phyloP scores from a whole-genome alignment of 2,329 filamentous ascomycete genomes.

The Ciborinia camelliae region DNA sequence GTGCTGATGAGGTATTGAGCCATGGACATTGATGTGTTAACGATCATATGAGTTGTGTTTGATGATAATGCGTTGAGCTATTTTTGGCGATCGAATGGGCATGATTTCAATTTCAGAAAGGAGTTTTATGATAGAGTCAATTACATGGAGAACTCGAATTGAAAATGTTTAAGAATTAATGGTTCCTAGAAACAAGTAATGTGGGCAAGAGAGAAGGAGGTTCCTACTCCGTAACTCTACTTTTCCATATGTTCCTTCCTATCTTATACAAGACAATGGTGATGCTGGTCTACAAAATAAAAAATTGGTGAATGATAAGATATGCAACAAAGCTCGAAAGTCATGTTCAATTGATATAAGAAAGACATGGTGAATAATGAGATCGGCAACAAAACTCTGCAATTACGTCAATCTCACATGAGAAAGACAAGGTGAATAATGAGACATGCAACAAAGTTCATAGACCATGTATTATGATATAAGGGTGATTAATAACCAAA shows the following conservation, averaged over 20 bases:
- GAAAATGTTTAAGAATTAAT: not conserved
- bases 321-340: not conserved
- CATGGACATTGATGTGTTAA: not conserved
- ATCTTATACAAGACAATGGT: too few relatives aligned
- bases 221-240: not conserved
- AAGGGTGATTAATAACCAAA: not conserved
- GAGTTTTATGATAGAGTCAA: not conserved
- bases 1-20: not conserved
- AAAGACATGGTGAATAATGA: not conserved
- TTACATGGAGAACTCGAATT: not conserved
- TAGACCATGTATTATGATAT: not conserved
- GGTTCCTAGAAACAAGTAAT: not conserved
- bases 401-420: too few relatives aligned
- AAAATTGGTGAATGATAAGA: too few relatives aligned
- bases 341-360: not conserved
- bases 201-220: not conserved
- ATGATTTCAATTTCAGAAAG: not conserved
- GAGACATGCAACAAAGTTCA: not conserved
- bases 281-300: too few relatives aligned
- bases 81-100: not conserved
- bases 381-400: not conserved
- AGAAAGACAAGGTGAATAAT: not conserved
- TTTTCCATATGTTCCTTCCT: not conserved
- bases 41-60: not conserved
- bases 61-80: not conserved